Evolutionary conservation across 2,329 filamentous ascomycete species (phyloP).

Genomic region (Aspergillus persii): DNA sequence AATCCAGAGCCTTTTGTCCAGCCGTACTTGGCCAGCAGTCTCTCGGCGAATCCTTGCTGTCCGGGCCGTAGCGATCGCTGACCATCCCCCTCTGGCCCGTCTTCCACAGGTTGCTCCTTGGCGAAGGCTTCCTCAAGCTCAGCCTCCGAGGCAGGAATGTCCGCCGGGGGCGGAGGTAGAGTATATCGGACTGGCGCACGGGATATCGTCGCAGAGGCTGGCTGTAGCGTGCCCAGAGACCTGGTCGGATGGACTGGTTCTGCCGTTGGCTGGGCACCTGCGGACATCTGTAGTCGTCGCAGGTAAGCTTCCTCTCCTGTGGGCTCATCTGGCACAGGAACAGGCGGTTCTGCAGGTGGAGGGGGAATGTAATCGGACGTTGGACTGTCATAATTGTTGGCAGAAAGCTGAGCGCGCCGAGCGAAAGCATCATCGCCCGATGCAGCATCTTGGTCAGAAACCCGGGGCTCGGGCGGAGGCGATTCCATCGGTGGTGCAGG

Average conservation of each 20-base stretch:
- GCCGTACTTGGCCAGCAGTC: constrained; percentile 89
- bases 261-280: constrained; percentile 19
- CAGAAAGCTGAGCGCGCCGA: too few species aligned
- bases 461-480: constrained; percentile 38
- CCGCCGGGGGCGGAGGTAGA: constrained; percentile 51
- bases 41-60: constrained; percentile 79
- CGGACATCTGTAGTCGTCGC: constrained; percentile 25
- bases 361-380: constrained; percentile 25
- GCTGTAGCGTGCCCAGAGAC: constrained; percentile 40
- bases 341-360: constrained; percentile 27
- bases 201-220: constrained; percentile 63
- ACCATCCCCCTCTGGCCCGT: constrained; percentile 34
- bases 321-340: constrained; percentile 29
- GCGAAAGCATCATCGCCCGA: too few species aligned
- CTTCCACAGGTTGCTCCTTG: constrained; percentile 37
- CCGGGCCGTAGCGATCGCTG: constrained; percentile 68
- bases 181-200: constrained; percentile 75
- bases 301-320: constrained; percentile 27
- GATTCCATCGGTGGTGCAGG: constrained; percentile 23
- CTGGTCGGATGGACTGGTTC: constrained; percentile 30
- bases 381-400: too few species aligned
- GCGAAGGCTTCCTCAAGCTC: constrained; percentile 50
- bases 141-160: constrained; percentile 53
- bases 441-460: constrained; percentile 51
- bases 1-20: constrained; percentile 87